Percentiles rank a stretch among this genome's conserved stretches.
Conservation (phyloP, 805 yeast genomes). For the Teunomyces pallodes region DNA sequence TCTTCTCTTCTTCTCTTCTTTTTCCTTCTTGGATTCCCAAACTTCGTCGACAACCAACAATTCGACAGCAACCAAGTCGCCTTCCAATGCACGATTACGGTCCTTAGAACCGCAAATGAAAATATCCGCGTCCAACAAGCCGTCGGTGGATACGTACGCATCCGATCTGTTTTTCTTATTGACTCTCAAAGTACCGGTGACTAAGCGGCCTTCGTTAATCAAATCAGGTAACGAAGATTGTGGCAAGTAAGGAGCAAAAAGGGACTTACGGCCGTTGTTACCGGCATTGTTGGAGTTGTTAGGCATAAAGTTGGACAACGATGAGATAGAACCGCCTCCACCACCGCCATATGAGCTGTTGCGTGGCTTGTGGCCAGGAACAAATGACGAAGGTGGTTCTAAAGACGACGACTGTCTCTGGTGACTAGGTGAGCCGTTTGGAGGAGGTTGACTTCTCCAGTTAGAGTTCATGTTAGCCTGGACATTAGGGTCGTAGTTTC, state of each 20-base stretch:
- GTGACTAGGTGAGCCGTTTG: slow-evolving; percentile 17
- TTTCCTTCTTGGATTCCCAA: slow-evolving; percentile 94
- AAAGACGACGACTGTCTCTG: slow-evolving; percentile 27
- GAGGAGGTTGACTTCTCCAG: slow-evolving; percentile 62
- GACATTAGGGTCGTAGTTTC: slow-evolving; percentile 37
- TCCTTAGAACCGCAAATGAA: slow-evolving; percentile 98
- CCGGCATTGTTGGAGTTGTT: slow-evolving; percentile 12
- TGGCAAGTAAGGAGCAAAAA: slow-evolving; percentile 95
- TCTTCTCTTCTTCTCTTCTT: slow-evolving; percentile 94
- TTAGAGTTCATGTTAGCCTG: slow-evolving; percentile 47
- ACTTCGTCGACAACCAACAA: slow-evolving; percentile 94
- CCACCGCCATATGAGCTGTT: slow-evolving; percentile 60
- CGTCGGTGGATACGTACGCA: slow-evolving; percentile 98
- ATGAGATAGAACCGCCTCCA: slow-evolving; percentile 58
- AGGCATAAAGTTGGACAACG: slow-evolving; percentile 39
- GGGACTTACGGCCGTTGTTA: slow-evolving; percentile 59
- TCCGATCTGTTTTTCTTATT: slow-evolving; percentile 96
- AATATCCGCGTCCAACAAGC: slow-evolving; percentile 91
- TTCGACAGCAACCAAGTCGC: slow-evolving; percentile 95
- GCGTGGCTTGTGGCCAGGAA: slow-evolving; percentile 78
- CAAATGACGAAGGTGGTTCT: slow-evolving; percentile 47
- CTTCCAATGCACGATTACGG: slow-evolving; percentile 95
- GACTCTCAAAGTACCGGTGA: slow-evolving; percentile 88
- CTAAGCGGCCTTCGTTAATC: slow-evolving; percentile 85
- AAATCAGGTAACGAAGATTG: slow-evolving; percentile 89